These are phyloP conservation scores for Apiospora malaysiana DNA, from an alignment of 2,329 filamentous ascomycete species.

Conservation along the genomic window DNA sequence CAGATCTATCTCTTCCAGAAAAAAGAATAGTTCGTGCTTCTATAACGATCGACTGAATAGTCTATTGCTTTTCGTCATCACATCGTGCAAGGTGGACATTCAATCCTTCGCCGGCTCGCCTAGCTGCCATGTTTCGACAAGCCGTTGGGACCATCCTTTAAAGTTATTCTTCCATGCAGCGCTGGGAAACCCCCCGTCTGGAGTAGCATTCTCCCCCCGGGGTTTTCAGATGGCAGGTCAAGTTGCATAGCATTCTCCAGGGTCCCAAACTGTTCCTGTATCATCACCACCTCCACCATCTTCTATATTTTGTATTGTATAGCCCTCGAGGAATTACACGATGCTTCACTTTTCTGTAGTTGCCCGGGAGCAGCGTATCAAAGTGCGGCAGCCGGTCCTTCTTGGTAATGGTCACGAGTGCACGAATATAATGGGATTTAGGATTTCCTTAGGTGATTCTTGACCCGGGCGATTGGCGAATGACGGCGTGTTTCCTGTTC, in stretches of 20 bases:
- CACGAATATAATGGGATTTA: neutral
- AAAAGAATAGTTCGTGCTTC: neutral
- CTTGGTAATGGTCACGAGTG: neutral
- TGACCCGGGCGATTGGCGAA: neutral
- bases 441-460: neutral
- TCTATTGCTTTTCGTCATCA: neutral
- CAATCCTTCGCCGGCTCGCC: neutral
- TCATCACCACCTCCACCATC: conserved; percentile 23
- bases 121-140: neutral
- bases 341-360: neutral
- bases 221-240: neutral
- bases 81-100: neutral
- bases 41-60: neutral
- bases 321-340: neutral
- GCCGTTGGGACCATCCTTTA: neutral
- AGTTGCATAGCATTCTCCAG: neutral
- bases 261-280: conserved; percentile 27
- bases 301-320: neutral
- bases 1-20: neutral
- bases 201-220: neutral
- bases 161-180: neutral
- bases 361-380: neutral
- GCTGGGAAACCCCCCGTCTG: neutral
- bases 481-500: neutral
- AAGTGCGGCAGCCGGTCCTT: neutral